Base-by-base conservation (phyloP, 2,329 filamentous ascomycete genomes). In the Zymoseptoria brevis region DNA sequence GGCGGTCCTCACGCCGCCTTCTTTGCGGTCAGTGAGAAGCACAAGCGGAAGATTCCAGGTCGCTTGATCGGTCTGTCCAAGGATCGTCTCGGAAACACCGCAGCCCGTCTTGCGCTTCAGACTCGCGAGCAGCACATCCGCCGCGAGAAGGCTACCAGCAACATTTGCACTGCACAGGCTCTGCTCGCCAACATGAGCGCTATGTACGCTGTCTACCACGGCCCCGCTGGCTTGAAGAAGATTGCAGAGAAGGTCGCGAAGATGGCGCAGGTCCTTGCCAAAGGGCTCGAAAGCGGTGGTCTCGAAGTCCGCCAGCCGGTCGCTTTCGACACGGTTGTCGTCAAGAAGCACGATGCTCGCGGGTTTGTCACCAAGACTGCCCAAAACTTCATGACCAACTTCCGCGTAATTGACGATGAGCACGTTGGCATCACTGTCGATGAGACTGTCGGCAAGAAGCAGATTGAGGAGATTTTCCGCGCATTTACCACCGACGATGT, bases 1-100 rank as follows among this genome's bases (percentile, higher is more conserved):
- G 93, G 93, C 69, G 93, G 93, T 19, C 93, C 93, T n/a, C 93
- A 96, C 71, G 93, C 93, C 24, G 93, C 92, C 19, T 97, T 97
- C 82, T 96, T 97, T 73, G 89, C 93, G 19, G 91, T 92, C 57
- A 85, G 85, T 57, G 92, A 96, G 54, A 90, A 93, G 75, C 86
- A 93, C 77, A 96, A 96, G 83, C 84, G 93, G 61, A 96, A 95
- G 77, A 93, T 96, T 64, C 93, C 93, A 4, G 93, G 92, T 50
- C 88, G 93, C 66, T 78, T 96, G 29, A 88, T 97, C 62, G 93
- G 93, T 66, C 82, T 96, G 3, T 96, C 93, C 55, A 96, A 95
- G 75, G 93, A 97, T 72, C 83, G 93, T 57, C 80, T 91, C 4
- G 93, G 93, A 7, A 84, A 89, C 63, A 86, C 83, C 11, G 93